Conservation (phyloP, 495 filamentous ascomycete genomes). For the Daldinia childiae region DNA sequence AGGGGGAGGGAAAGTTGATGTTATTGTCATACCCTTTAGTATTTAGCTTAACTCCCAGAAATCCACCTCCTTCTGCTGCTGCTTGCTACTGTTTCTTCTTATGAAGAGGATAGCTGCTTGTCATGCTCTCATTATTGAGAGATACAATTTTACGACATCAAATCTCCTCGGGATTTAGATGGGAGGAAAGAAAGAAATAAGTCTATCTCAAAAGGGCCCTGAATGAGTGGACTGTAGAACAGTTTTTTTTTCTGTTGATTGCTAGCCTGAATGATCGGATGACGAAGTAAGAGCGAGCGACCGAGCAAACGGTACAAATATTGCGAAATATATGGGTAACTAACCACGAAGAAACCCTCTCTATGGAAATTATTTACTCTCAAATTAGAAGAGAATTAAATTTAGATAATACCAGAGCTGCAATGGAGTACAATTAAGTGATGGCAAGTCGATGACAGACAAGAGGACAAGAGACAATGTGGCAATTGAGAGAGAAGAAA, state of each 20-base stretch:
- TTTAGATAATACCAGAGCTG: constrained; percentile 15
- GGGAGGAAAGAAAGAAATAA: constrained; percentile 33
- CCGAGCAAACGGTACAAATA: constrained; percentile 26
- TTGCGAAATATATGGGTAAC: constrained; percentile 13
- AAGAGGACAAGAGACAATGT: constrained; percentile 9
- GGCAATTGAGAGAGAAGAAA: constrained; percentile 19
- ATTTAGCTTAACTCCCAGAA: constrained; percentile 31
- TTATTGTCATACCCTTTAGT: constrained; percentile 49
- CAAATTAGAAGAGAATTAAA: constrained; percentile 16
- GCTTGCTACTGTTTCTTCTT: constrained; percentile 33
- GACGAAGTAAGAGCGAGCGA: constrained; percentile 29
- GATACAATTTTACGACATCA: constrained; percentile 40
- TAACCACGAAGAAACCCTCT: constrained; percentile 13
- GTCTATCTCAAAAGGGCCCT: constrained; percentile 36
- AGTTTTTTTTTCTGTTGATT: constrained; percentile 18
- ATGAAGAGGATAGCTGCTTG: constrained; percentile 37
- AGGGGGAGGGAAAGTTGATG: constrained; percentile 39
- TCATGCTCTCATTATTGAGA: constrained; percentile 44
- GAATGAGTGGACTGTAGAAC: constrained; percentile 22
- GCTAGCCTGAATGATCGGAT: constrained; percentile 23
- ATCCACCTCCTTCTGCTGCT: constrained; percentile 33
- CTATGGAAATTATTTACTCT: constrained; percentile 33
- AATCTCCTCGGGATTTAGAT: constrained; percentile 25
- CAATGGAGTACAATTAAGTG: constrained; percentile 9
- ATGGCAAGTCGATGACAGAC: constrained; percentile 12